Percentiles rank a stretch among this genome's conserved stretches.
These are phyloP conservation scores for Chlamydomonas sphaeroides DNA, from an alignment of 139 green algal species.

Conservation along the genomic window DNA sequence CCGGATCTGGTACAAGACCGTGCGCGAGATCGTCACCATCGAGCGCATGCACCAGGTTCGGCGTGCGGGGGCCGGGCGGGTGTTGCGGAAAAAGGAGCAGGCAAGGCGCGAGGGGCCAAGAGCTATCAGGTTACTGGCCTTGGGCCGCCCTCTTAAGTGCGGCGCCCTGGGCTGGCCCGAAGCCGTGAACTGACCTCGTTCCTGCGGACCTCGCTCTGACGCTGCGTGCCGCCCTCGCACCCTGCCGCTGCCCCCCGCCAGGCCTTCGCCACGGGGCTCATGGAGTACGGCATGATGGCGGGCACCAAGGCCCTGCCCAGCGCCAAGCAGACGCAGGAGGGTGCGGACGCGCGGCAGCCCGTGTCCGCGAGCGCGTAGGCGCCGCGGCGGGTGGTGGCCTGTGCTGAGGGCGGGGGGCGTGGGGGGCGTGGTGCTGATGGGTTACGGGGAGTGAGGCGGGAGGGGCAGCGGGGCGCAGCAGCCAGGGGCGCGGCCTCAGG, in stretches of 20 bases:
- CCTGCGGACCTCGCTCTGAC: too few relatives aligned
- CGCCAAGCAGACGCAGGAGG: not conserved
- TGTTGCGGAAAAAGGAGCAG: not conserved
- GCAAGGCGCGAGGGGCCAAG: too few relatives aligned
- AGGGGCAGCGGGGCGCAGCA: too few relatives aligned
- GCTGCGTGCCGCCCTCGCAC: too few relatives aligned
- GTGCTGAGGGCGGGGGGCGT: too few relatives aligned
- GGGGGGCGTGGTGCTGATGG: too few relatives aligned
- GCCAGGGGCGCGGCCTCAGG: too few relatives aligned
- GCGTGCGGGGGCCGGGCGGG: not conserved
- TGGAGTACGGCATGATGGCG: constrained; percentile 80
- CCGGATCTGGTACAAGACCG: constrained; percentile 86
- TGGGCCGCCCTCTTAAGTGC: not conserved
- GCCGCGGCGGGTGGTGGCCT: not conserved
- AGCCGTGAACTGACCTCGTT: too few relatives aligned
- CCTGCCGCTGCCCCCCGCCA: not conserved
- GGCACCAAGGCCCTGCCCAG: constrained; percentile 39
- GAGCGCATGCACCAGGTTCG: constrained; percentile 92
- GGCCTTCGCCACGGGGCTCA: constrained; percentile 72
- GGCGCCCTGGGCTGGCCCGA: too few relatives aligned
- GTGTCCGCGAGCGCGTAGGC: not conserved
- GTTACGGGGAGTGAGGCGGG: too few relatives aligned
- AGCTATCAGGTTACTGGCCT: not conserved
- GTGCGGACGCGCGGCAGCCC: not conserved
- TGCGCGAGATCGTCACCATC: constrained; percentile 92